A percentile compares a stretch with the other conserved stretches of the same genome.
These are phyloP conservation scores for Clavispora asparagi DNA, from an alignment of 805 yeast genomes.

Conservation along the genomic window DNA sequence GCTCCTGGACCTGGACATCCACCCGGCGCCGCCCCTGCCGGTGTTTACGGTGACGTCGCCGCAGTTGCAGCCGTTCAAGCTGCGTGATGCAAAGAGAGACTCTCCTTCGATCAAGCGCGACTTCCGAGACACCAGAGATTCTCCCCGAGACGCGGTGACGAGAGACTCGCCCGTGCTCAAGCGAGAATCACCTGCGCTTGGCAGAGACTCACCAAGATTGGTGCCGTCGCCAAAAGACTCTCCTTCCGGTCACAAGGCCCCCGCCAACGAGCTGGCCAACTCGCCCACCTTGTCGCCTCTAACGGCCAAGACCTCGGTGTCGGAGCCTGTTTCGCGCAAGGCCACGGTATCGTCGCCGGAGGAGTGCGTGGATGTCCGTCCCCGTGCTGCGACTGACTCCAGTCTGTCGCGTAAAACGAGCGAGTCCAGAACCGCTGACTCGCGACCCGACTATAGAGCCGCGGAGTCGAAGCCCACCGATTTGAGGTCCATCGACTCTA, in stretches of 20 bases:
- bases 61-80: neutral
- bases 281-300: no score
- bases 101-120: no score
- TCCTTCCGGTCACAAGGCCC: neutral
- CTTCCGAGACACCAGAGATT: neutral
- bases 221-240: neutral
- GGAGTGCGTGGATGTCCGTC: no score
- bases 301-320: neutral
- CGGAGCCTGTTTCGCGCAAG: neutral
- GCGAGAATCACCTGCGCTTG: no score
- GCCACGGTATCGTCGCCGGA: neutral
- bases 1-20: conserved; percentile 6
- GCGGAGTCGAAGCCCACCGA: no score
- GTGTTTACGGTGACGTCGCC: neutral
- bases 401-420: neutral
- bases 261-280: no score
- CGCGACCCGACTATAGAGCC: no score
- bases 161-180: neutral
- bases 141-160: neutral
- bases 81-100: no score
- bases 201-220: no score
- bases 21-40: neutral
- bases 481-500: no score
- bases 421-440: no score
- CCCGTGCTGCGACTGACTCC: neutral